Evolutionary conservation across 352 stramenopile genomes (phyloP).

Genomic region (Phytophthora foliorum): DNA sequence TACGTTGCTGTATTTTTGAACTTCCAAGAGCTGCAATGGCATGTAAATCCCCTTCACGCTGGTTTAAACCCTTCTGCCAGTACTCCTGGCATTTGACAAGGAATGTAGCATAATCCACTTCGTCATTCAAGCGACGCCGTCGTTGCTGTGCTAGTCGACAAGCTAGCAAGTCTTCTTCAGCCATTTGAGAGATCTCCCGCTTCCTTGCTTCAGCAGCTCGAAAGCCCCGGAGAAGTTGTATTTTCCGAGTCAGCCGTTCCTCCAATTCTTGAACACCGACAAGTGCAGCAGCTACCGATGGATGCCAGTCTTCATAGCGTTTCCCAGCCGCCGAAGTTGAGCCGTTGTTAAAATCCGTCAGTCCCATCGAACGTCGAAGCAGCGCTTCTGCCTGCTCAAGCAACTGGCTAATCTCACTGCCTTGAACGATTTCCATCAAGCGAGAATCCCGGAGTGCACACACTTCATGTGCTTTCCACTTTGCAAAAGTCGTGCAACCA

Average conservation of each 20-base stretch:
- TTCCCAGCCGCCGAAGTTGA: constrained; percentile 45
- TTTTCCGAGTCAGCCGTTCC: constrained; percentile 45
- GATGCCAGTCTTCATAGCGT: constrained; percentile 65
- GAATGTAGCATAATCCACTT: constrained; percentile 37
- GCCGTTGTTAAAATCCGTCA: constrained; percentile 58
- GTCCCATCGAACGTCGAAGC: constrained; percentile 53
- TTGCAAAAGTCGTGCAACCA: constrained; percentile 35
- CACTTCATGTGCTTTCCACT: constrained; percentile 50
- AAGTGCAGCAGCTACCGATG: constrained; percentile 39
- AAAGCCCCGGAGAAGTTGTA: constrained; percentile 45
- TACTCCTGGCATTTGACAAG: constrained; percentile 45
- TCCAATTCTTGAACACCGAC: constrained; percentile 44
- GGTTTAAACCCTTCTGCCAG: constrained; percentile 54
- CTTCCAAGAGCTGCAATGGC: constrained; percentile 3
- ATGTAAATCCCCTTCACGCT: constrained; percentile 42
- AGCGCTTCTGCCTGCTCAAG: constrained; percentile 40
- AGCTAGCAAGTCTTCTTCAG: constrained; percentile 48
- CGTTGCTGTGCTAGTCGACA: constrained; percentile 25
- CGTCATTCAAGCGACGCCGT: constrained; percentile 23
- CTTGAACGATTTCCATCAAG: constrained; percentile 48
- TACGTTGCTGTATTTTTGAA: constrained; percentile 19
- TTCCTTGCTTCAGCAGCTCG: constrained; percentile 37
- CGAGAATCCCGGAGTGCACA: constrained; percentile 49
- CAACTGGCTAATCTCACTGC: constrained; percentile 48
- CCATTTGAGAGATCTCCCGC: constrained; percentile 48